Evolutionary conservation across 148 eudicot species (phyloP), one percentile per base, ranked within the genome.

Genomic region (Vaccinium myrtillus): DNA sequence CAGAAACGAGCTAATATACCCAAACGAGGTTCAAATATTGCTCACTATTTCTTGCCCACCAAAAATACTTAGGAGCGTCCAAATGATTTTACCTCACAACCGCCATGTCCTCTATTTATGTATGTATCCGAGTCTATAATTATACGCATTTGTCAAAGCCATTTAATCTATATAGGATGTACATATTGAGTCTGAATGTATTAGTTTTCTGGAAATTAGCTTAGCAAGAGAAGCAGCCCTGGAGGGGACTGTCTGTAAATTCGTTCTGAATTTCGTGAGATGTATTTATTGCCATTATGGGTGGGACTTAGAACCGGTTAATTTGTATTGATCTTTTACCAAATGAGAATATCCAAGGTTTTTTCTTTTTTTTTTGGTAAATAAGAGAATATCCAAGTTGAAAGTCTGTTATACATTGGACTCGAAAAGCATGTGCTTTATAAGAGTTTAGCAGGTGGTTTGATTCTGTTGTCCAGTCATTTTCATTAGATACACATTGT

Each of bases 31-130:
- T 87, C 90, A 7, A 86, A 88, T 86, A 93, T 93, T 81, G 79
- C 87, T 78, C 79, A 87, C 59, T 93, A 91, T 87, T 93, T 93
- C 86, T 87, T 87, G 71, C 95, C 93, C 69, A 54, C 83, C 69
- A 86, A 83, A 71, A 84, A 81, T 59, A 58, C 80, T 74, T 81
- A 76, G 67, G 21, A 70, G 21, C 18, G 25, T 30, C 51, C 25
- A 12, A 67, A 50, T 30, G 8, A 21, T n/a, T 27, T 15, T 54
- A 71, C 59, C 78, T 48, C 11, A 19, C 13, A 79, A 79, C 6
- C n/a, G 32, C 59, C 14, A 51, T 71, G 12, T 46, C 13, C 69
- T 39, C 43, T 19, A 53, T 8, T 74, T 58, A 69, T 13, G 39
- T 27, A 27, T 51, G 55, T 51, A 51, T 51, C 55, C 46, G 46